Percentiles rank a stretch among this genome's conserved stretches.
These are phyloP conservation scores for Labyrinthula sp. DNA, from an alignment of 352 stramenopile species.

Conservation along the genomic window DNA sequence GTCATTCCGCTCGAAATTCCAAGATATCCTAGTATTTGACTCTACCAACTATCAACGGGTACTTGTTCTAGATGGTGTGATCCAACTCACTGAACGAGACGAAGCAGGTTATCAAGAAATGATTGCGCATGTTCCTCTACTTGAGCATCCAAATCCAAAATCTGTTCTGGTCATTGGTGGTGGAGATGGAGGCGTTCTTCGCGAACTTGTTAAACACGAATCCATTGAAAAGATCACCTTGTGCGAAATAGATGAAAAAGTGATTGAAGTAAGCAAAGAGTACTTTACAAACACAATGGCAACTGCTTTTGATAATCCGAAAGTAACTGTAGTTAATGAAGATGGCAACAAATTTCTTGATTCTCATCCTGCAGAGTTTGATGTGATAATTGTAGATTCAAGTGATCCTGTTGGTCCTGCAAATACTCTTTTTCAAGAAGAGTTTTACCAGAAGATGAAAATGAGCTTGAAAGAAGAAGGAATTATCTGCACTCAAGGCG, in stretches of 20 bases:
- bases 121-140: slow-evolving; percentile 92
- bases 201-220: slow-evolving; percentile 76
- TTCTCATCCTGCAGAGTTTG: slow-evolving; percentile 52
- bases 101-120: slow-evolving; percentile 99
- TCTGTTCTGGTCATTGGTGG: slow-evolving; percentile 88
- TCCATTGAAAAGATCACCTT: slow-evolving; percentile 70
- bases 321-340: slow-evolving; percentile 62
- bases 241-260: slow-evolving; percentile 93
- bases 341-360: slow-evolving; percentile 64
- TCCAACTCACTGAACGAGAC: slow-evolving; percentile 92
- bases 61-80: slow-evolving; percentile 93
- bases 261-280: slow-evolving; percentile 81
- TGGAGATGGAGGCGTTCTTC: slow-evolving; percentile 85
- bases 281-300: slow-evolving; percentile 65
- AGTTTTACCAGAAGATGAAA: slow-evolving; percentile 82
- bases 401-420: slow-evolving; percentile 78
- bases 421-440: slow-evolving; percentile 72
- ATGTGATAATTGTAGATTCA: slow-evolving; percentile 90
- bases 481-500: slow-evolving; percentile 65
- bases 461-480: slow-evolving; percentile 47
- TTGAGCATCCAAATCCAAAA: slow-evolving; percentile 77
- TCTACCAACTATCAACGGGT: slow-evolving; percentile 86
- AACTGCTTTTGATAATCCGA: slow-evolving; percentile 76
- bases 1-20: slow-evolving; percentile 76
- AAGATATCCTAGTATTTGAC: slow-evolving; percentile 96